Percentiles rank a stretch among this genome's conserved stretches.
Evolutionary conservation across 371 early-diverging fungal species (phyloP).

Genomic region (Rhizomucor miehei): DNA sequence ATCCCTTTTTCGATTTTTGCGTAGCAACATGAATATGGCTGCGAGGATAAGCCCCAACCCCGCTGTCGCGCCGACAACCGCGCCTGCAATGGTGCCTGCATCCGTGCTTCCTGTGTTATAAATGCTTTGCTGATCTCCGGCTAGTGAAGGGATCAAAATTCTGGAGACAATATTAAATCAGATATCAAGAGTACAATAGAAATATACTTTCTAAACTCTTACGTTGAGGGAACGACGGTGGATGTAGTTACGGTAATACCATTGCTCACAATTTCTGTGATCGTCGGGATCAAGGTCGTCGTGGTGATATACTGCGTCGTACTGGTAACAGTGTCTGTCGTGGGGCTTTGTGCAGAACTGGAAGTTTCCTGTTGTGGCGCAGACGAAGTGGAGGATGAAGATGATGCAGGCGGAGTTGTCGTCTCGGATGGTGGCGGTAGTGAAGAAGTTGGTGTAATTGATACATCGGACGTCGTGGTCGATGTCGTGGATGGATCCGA

Average conservation of each 20-base stretch:
- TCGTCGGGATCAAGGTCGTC: slow-evolving; percentile 3
- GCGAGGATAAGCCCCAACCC: neutral
- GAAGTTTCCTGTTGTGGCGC: neutral
- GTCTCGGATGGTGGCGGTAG: neutral
- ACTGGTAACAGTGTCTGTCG: neutral
- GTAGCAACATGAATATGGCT: neutral
- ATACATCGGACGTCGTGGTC: neutral
- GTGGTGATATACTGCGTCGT: slow-evolving; percentile 2
- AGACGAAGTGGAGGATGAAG: neutral
- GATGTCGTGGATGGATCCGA: neutral
- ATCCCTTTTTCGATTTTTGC: slow-evolving; percentile 1
- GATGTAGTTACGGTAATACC: slow-evolving; percentile 6
- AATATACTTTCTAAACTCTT: neutral
- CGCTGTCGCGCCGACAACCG: neutral
- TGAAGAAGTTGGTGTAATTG: slow-evolving; percentile 6
- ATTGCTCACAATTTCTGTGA: slow-evolving; percentile 4
- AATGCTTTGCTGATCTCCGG: neutral
- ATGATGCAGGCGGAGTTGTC: neutral
- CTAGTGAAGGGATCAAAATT: neutral
- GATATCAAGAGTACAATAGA: neutral
- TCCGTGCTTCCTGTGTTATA: neutral
- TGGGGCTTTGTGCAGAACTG: neutral
- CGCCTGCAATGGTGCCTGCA: neutral
- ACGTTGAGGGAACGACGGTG: slow-evolving; percentile 4
- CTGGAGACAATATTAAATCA: neutral